These are phyloP conservation scores for Darksidea phi DNA, from an alignment of 495 filamentous ascomycete species.

Conservation along the genomic window DNA sequence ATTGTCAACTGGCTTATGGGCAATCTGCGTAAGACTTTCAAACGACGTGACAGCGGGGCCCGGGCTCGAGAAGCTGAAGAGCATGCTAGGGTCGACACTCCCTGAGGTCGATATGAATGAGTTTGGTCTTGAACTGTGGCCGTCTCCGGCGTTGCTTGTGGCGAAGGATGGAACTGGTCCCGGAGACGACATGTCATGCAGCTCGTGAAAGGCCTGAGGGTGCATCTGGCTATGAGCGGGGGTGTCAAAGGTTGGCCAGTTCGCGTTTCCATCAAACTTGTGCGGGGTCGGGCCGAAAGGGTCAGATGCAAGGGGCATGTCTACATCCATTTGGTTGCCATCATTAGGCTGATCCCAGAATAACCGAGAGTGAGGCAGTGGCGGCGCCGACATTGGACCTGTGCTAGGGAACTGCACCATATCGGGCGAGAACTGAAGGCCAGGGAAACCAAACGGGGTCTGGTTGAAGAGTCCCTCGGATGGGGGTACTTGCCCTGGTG, in stretches of 20 bases:
- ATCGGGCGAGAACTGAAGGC: constrained; percentile 62
- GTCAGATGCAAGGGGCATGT: constrained; percentile 34
- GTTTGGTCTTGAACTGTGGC: constrained; percentile 20
- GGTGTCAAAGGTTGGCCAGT: constrained; percentile 22
- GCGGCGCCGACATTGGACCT: constrained; percentile 66
- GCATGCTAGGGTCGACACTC: constrained; percentile 39
- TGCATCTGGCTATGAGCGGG: constrained; percentile 22
- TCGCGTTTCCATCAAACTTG: constrained; percentile 19
- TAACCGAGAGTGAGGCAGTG: constrained; percentile 62
- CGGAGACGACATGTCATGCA: constrained; percentile 27
- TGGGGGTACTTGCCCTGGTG: constrained; percentile 14
- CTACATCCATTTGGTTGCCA: constrained; percentile 34
- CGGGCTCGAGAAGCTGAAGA: constrained; percentile 39
- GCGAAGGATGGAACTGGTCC: constrained; percentile 19
- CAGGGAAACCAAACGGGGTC: constrained; percentile 49
- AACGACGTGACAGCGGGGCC: constrained; percentile 11
- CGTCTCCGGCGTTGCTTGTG: constrained; percentile 6
- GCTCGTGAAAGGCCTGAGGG: constrained; percentile 32
- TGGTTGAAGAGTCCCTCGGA: constrained; percentile 24
- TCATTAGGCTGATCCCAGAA: constrained; percentile 69
- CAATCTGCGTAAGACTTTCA: constrained; percentile 8
- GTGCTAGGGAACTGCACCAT: constrained; percentile 69
- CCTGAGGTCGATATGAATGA: constrained; percentile 34
- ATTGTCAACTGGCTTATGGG: constrained; percentile 4
- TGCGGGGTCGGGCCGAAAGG: constrained; percentile 40